Percentiles rank a stretch among this genome's conserved stretches.
phyloP scores from a whole-genome alignment of 441 rosid genomes.

The Pelargonium fulgidum region DNA sequence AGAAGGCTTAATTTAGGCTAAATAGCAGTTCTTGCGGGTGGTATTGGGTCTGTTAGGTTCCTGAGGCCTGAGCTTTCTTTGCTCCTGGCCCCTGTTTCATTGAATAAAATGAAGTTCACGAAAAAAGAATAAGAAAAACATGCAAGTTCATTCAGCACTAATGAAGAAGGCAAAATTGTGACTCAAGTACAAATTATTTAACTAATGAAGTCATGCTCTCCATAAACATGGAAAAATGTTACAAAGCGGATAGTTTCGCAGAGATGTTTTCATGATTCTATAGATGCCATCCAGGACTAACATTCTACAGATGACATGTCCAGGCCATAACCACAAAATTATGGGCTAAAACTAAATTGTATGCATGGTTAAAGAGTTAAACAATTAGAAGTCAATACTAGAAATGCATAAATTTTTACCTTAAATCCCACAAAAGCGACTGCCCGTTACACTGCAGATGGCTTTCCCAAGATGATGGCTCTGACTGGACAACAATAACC shows the following conservation, averaged over 20 bases:
- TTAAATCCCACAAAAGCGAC: constrained; percentile 87
- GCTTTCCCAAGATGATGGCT: constrained; percentile 92
- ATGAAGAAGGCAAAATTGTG: no score
- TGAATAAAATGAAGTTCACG: no score
- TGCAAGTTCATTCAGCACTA: no score
- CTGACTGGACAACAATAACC: constrained; percentile 95
- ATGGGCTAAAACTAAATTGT: constrained; percentile 12
- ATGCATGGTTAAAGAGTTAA: constrained; percentile 12
- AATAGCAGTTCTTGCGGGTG: no score
- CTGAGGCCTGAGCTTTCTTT: no score
- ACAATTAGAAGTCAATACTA: constrained; percentile 10
- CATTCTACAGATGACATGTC: neutral
- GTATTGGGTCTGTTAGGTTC: no score
- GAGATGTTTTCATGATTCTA: constrained; percentile 4
- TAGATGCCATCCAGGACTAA: neutral
- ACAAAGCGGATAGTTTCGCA: neutral
- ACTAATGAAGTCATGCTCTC: no score
- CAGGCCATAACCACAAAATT: constrained; percentile 9
- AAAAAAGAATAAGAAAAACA: no score
- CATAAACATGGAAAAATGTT: neutral
- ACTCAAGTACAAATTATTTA: no score
- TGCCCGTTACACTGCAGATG: constrained; percentile 94
- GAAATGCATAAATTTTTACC: constrained; percentile 38
- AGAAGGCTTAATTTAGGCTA: no score
- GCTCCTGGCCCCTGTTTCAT: no score